Conservation (phyloP, 2,329 filamentous ascomycete species). For the Paracorniculantispora psalliotae region DNA sequence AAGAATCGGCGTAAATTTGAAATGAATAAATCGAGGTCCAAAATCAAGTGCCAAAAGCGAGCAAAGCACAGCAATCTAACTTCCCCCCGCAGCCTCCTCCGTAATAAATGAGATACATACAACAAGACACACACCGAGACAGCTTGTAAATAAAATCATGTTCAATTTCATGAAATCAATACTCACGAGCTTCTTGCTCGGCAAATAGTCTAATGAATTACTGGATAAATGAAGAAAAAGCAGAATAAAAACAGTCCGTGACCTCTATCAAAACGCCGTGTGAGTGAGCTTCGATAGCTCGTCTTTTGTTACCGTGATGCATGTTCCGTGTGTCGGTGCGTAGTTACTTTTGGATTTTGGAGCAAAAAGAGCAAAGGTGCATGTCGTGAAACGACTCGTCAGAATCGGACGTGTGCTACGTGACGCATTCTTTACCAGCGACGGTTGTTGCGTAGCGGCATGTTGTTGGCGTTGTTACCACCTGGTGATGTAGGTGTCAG, state of each 20-base stretch:
- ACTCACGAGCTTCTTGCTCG: conserved; percentile 7
- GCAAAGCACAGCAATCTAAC: not conserved
- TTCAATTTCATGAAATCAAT: conserved; percentile 7
- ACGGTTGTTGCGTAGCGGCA: conserved; percentile 45
- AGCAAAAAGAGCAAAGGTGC: conserved; percentile 7
- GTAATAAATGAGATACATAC: not conserved
- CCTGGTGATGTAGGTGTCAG: conserved; percentile 27
- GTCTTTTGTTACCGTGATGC: conserved; percentile 15
- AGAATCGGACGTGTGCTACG: conserved; percentile 6
- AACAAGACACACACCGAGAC: not conserved
- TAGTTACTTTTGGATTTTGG: conserved; percentile 7
- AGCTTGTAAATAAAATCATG: not conserved
- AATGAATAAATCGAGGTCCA: no score
- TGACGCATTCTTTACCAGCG: conserved; percentile 40
- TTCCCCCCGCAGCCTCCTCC: not conserved
- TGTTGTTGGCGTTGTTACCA: conserved; percentile 46
- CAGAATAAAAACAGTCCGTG: conserved; percentile 17
- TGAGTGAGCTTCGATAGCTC: conserved; percentile 15
- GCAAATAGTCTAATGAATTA: conserved; percentile 13
- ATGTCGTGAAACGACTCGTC: conserved; percentile 9
- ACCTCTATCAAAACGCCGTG: conserved; percentile 31
- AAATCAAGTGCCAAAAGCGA: not conserved
- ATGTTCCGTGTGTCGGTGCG: conserved; percentile 3
- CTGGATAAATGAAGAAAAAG: conserved; percentile 9
- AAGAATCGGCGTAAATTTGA: not conserved